Evolutionary conservation across 2,329 filamentous ascomycete genomes (phyloP).

Genomic region (Trichoderma sp.): DNA sequence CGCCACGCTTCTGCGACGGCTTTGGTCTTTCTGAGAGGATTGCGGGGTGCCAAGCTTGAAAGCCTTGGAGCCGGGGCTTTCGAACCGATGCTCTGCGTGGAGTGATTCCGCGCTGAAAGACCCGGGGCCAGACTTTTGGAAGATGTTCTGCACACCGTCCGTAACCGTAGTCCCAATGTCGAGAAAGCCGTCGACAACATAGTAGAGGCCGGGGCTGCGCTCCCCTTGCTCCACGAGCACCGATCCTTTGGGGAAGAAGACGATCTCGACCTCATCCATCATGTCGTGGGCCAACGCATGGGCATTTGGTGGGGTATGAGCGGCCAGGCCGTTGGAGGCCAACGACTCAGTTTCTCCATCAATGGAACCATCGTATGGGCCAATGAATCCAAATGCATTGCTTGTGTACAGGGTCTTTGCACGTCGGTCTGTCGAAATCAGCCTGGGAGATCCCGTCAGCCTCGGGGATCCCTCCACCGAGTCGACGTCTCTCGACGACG

Average conservation of each 20-base stretch:
- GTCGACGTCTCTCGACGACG: slow-evolving; percentile 65
- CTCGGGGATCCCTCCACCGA: slow-evolving; percentile 86
- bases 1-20: slow-evolving; percentile 70
- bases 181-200: slow-evolving; percentile 94
- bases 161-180: slow-evolving; percentile 78
- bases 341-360: slow-evolving; percentile 89
- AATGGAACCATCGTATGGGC: slow-evolving; percentile 70
- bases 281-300: slow-evolving; percentile 74
- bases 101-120: slow-evolving; percentile 31
- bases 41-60: neutral
- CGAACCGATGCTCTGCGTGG: slow-evolving; percentile 19
- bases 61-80: slow-evolving; percentile 34
- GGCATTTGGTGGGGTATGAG: slow-evolving; percentile 63
- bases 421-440: slow-evolving; percentile 80
- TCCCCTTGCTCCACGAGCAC: slow-evolving; percentile 96
- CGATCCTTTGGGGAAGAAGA: slow-evolving; percentile 93
- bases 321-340: slow-evolving; percentile 68
- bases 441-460: slow-evolving; percentile 66
- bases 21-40: slow-evolving; percentile 44
- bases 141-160: slow-evolving; percentile 40
- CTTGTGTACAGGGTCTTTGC: slow-evolving; percentile 72
- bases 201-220: slow-evolving; percentile 94
- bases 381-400: slow-evolving; percentile 89
- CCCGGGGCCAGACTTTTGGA: slow-evolving; percentile 37
- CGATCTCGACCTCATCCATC: slow-evolving; percentile 91